phyloP scores from a whole-genome alignment of 768 basidiomycete genomes.

The Serendipita sp. region DNA sequence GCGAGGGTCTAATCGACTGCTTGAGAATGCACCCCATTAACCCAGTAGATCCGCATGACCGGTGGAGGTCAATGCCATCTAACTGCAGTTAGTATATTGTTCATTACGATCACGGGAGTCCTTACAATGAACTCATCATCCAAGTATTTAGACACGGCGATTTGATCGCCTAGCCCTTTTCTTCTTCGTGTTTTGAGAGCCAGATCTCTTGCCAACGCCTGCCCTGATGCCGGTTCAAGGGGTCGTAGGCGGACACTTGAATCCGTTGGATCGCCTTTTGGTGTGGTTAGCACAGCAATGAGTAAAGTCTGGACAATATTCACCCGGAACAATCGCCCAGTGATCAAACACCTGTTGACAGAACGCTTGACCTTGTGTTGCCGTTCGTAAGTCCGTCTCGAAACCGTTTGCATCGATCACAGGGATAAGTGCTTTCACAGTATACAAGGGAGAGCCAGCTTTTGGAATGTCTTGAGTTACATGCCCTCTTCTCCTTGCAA shows the following conservation, averaged over 20 bases:
- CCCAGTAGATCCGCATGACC: constrained; percentile 90
- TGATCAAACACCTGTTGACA: constrained; percentile 96
- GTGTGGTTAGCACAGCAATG: not conserved
- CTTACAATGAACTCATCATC: constrained; percentile 92
- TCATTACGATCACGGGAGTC: constrained; percentile 11
- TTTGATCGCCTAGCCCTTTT: constrained; percentile 93
- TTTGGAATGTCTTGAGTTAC: constrained; percentile 97
- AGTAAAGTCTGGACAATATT: constrained; percentile 14
- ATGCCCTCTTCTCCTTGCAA: constrained; percentile 96
- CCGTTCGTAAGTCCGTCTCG: constrained; percentile 92
- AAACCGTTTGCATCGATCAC: constrained; percentile 98
- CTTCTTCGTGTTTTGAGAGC: constrained; percentile 91
- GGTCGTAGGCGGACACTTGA: constrained; percentile 92
- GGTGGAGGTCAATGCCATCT: constrained; percentile 88
- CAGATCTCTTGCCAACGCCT: constrained; percentile 84
- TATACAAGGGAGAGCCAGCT: constrained; percentile 93
- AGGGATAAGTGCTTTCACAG: constrained; percentile 94
- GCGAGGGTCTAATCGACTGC: too few relatives aligned
- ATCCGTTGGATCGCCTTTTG: constrained; percentile 87
- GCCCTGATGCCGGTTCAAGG: constrained; percentile 91
- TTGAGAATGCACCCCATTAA: constrained; percentile 10
- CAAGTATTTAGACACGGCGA: constrained; percentile 91
- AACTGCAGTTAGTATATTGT: constrained; percentile 7
- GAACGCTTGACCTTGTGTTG: constrained; percentile 98
- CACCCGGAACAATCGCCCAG: constrained; percentile 96